Conservation (phyloP, 2,329 filamentous ascomycete species). For the Neonectria punicea region DNA sequence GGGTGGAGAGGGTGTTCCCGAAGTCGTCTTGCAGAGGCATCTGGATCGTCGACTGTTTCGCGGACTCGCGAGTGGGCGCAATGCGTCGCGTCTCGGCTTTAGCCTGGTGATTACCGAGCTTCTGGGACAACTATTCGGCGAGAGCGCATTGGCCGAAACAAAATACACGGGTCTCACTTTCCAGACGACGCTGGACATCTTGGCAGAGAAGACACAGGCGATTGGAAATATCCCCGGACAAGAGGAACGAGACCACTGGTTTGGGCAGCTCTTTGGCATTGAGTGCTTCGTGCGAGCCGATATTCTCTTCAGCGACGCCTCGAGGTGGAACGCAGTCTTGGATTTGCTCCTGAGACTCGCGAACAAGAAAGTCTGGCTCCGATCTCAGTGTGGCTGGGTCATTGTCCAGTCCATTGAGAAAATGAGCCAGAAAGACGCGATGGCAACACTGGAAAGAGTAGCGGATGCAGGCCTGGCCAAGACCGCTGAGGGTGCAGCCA, state of each 20-base stretch:
- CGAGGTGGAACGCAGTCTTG: slow-evolving; percentile 75
- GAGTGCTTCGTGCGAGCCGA: slow-evolving; percentile 86
- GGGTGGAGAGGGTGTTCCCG: slow-evolving; percentile 58
- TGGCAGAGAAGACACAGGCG: slow-evolving; percentile 66
- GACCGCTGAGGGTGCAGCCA: slow-evolving; percentile 87
- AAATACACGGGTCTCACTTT: slow-evolving; percentile 67
- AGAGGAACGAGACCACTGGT: slow-evolving; percentile 86
- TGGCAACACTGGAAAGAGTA: slow-evolving; percentile 71
- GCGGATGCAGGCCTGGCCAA: slow-evolving; percentile 74
- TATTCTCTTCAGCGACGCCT: slow-evolving; percentile 70
- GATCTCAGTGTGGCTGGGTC: slow-evolving; percentile 87
- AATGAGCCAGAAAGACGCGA: slow-evolving; percentile 67
- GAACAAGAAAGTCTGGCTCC: slow-evolving; percentile 87
- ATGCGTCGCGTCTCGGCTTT: slow-evolving; percentile 88
- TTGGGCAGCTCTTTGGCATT: slow-evolving; percentile 88
- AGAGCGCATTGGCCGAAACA: slow-evolving; percentile 54
- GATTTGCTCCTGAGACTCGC: slow-evolving; percentile 78
- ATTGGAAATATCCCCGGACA: slow-evolving; percentile 68
- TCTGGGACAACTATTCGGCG: slow-evolving; percentile 74
- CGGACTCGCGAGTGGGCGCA: slow-evolving; percentile 89
- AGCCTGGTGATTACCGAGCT: slow-evolving; percentile 89
- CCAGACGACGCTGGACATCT: slow-evolving; percentile 62
- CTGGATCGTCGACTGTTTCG: slow-evolving; percentile 79
- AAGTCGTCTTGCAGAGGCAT: slow-evolving; percentile 66
- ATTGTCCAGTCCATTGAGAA: slow-evolving; percentile 78